Base-by-base conservation (phyloP, 176 grass and related monocot genomes). In the Calamus simplicifolius region DNA sequence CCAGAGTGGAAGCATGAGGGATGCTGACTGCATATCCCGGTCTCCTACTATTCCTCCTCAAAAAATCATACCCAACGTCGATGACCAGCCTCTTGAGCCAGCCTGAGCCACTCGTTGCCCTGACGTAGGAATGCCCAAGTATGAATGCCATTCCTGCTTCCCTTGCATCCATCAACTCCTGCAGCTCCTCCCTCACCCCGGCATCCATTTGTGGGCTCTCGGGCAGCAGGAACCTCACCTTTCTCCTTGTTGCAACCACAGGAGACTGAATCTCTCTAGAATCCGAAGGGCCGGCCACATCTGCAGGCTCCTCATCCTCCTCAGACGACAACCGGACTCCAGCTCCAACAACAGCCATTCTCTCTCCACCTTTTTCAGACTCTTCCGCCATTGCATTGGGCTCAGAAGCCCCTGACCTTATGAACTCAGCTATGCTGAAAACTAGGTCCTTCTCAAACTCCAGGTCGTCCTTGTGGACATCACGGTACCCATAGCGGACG, bases 61-160 rank as follows among this genome's bases (percentile, higher is more conserved):
- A 69, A 68, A 97, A 91, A 23, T 92, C 93, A 0, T 92, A 97
- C 31, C 68, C 50, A 14, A 83, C 65, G 52, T 96, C 73, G 53
- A 97, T 88, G 0, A 67, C 75, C 16, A 92, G 48, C 43, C 70
- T 73, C 69, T 91, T 91, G 6, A 88, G 51, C 12, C 85, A 54
- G 23, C 70, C 50, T 7, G 93, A 97, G 23, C 93, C 93, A 0
- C 78, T 80, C 12, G 88, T 91, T 0, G 87, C 87, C 64, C 67
- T 88, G 68, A 87, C 80, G 35, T 97, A 73, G 0, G 80, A 82
- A 17, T 80, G 84, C 14, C 93, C 93, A 25, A 73, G 62, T 55
- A 97, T 91, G 61, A 97, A 97, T 2, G 87, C 81, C 81, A 91
- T 85, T 14, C 93, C 93, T 38, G 93, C 69, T 50, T 91, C 93